Percentiles rank a stretch among this genome's conserved stretches.
Conservation (phyloP, 306 rosid species). For the Quercus alba region DNA sequence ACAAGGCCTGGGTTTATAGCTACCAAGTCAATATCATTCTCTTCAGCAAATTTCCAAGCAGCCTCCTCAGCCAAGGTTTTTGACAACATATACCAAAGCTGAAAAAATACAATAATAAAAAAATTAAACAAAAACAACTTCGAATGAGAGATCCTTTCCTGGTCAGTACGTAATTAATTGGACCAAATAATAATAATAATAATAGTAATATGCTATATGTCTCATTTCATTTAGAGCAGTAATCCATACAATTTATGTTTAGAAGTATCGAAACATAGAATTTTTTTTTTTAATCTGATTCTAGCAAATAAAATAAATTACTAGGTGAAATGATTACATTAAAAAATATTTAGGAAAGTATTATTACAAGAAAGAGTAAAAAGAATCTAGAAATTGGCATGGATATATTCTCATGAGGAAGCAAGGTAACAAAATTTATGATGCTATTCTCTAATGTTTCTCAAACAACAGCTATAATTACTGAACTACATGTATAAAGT, state of each 20-base stretch:
- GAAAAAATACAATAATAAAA: not conserved
- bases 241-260: not conserved
- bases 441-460: too few species aligned
- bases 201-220: not conserved
- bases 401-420: too few species aligned
- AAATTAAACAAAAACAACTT: not conserved
- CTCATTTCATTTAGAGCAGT: not conserved
- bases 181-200: too few species aligned
- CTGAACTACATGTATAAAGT: too few species aligned
- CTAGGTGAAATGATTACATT: too few species aligned
- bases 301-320: not conserved
- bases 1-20: slow-evolving; percentile 20
- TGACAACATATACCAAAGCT: slow-evolving; percentile 20
- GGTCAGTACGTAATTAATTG: too few species aligned
- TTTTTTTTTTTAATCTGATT: not conserved
- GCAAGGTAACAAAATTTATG: too few species aligned
- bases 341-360: too few species aligned
- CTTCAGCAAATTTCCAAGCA: slow-evolving; percentile 32
- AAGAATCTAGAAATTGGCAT: too few species aligned
- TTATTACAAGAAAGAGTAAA: too few species aligned
- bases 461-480: too few species aligned
- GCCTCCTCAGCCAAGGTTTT: slow-evolving; percentile 38
- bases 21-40: not conserved
- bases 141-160: not conserved
- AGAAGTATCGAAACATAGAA: not conserved